phyloP scores from a whole-genome alignment of 2,329 filamentous ascomycete genomes.

The Coniochaeta sp. region DNA sequence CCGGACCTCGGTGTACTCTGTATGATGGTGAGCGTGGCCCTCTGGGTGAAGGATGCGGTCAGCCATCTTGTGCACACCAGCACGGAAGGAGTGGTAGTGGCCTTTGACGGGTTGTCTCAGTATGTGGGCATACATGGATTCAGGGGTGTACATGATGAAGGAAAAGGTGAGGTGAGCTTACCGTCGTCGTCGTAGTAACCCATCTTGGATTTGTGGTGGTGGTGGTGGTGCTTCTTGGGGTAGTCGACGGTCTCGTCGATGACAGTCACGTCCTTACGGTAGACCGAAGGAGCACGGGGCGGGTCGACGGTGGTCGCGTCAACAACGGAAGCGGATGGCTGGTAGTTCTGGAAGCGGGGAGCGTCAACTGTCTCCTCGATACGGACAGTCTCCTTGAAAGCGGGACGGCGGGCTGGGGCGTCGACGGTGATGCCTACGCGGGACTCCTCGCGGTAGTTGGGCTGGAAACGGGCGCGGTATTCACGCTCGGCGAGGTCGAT shows the following conservation, averaged over 20 bases:
- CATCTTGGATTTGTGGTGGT: conserved; percentile 46
- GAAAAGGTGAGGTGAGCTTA: conserved; percentile 25
- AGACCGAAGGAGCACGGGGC: conserved; percentile 33
- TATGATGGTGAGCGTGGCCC: conserved; percentile 32
- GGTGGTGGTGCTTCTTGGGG: conserved; percentile 29
- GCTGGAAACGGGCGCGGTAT: conserved; percentile 55
- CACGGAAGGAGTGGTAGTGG: conserved; percentile 52
- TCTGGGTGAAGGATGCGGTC: conserved; percentile 44
- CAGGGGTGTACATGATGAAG: conserved; percentile 6
- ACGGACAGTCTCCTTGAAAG: conserved; percentile 24
- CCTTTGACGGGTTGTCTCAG: conserved; percentile 26
- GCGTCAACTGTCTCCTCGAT: conserved; percentile 17
- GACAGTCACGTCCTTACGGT: conserved; percentile 50
- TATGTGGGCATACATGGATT: conserved; percentile 10
- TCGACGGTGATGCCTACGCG: conserved; percentile 28
- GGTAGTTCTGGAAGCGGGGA: conserved; percentile 23
- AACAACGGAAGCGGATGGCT: conserved; percentile 18
- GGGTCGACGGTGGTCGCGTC: conserved; percentile 21
- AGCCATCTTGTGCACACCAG: conserved; percentile 48
- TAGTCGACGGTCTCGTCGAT: conserved; percentile 60
- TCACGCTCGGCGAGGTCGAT: conserved; percentile 60
- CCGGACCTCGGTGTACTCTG: conserved; percentile 41
- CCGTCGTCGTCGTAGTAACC: conserved; percentile 59
- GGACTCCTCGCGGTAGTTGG: conserved; percentile 34
- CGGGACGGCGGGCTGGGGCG: conserved; percentile 34